Evolutionary conservation across 1,284 basidiomycete species (phyloP).

Genomic region (Grifola frondosa): DNA sequence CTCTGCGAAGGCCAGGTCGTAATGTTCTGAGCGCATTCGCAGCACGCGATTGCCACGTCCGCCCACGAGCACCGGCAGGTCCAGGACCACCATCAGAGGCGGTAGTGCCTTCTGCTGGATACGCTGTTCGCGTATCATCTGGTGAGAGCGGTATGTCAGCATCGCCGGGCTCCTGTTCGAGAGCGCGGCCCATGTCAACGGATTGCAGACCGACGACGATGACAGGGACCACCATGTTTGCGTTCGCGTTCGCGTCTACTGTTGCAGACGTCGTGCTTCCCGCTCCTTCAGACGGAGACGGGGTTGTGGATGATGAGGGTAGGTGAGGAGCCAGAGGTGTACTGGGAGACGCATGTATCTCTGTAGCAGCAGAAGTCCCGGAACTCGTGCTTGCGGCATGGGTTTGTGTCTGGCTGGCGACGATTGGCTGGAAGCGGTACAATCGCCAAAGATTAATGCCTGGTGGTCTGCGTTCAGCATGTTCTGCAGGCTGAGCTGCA

Average conservation of each 20-base stretch:
- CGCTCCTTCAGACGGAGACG: constrained; percentile 4
- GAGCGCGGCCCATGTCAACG: constrained; percentile 48
- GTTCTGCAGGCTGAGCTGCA: constrained; percentile 5
- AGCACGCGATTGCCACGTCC: constrained; percentile 36
- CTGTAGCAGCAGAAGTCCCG: constrained; percentile 8
- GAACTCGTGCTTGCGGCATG: constrained; percentile 25
- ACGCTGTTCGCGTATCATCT: constrained; percentile 11
- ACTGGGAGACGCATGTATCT: constrained; percentile 9
- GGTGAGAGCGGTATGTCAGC: constrained; percentile 5
- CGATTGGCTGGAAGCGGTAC: constrained; percentile 72
- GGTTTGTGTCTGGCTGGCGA: constrained; percentile 29
- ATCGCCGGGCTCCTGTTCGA: constrained; percentile 19
- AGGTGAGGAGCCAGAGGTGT: constrained; percentile 4
- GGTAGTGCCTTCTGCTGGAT: constrained; percentile 8
- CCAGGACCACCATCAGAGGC: constrained; percentile 5
- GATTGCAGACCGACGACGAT: constrained; percentile 80
- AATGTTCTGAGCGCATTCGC: constrained; percentile 59
- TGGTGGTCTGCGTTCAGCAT: constrained; percentile 21
- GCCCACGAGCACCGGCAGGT: constrained; percentile 22
- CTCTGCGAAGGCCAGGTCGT: constrained; percentile 44
- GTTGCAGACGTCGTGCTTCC: constrained; percentile 8
- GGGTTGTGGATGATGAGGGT: constrained; percentile 6
- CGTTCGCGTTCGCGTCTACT: constrained; percentile 17
- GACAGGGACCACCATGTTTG: constrained; percentile 66
- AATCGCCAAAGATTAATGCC: constrained; percentile 80